Base-by-base conservation (phyloP, 129 eudicot species). In the Saposhnikovia divaricata region DNA sequence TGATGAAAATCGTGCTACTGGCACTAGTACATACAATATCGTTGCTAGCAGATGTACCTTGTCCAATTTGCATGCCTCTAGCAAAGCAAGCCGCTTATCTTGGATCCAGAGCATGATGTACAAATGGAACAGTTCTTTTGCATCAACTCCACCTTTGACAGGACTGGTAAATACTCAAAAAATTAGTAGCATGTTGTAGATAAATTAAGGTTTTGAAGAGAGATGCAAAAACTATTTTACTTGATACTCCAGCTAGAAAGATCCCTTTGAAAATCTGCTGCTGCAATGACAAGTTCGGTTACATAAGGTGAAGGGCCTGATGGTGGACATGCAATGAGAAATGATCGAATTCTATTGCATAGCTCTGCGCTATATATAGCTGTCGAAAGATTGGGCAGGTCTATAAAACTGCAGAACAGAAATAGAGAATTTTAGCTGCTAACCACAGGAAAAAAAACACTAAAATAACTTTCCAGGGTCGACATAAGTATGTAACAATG, bases 121-220 rank as follows among this genome's bases (percentile, higher is more conserved):
- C 75, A 92, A 76, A 81, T 92, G 97, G 85, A 92, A 92, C 82
- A 92, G 50, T 81, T 92, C 97, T 85, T 92, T 92, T 48, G 97
- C 97, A 79, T 90, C 97, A 72, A 92, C 95, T 55, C 97, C 97
- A 75, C 95, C 97, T 88, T 90, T 92, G 47, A 92, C 89, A 13
- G 86, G 93, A 87, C 97, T 92, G 83, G 15, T 4, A 78, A 78
- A 81, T 23, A 85, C 79, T 34, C 79, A 14, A 51, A 6, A 51
- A 78, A 57, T 37, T 66, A 77, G 10, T 63, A 78, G 55, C 47
- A 72, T 59, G 72, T 40, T 4, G n/a, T 53, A 42, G 21, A 46
- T 31, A 79, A 28, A 8, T 59, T 37, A 19, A 9, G 44, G 18
- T 28, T 65, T 65, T n/a, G 6, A 28, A 42, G 45, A 74, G 13